Evolutionary conservation across 176 grass and related monocot genomes (phyloP), one percentile per base, ranked within the genome.

Genomic region (Oryza glumipatula): DNA sequence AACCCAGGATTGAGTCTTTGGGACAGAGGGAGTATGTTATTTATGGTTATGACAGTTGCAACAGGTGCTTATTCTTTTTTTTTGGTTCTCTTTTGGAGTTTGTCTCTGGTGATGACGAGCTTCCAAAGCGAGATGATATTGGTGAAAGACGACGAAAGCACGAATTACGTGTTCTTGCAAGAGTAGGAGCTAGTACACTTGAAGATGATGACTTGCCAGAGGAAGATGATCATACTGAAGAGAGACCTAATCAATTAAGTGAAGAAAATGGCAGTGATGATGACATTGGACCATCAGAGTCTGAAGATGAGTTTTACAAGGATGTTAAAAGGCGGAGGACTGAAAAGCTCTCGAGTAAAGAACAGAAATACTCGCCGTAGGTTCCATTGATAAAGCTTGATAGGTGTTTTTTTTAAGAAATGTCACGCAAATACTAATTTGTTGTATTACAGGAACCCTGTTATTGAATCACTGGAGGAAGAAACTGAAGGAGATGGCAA

Each of bases 41-140:
- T 26, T 2, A 1, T 47, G 19, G 30, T 67, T 39, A 41, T 47
- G 21, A 30, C 19, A 4, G 28, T 76, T 65, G n/a, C 60, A 24
- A 11, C 65, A 70, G 48, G 17, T 41, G 35, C 64, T 83, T 44
- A 74, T 32, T 9, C 10, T 15, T 65, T 67, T 33, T 76, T 67
- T 33, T 67, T 22, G 70, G 46, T 68, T 81, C 21, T 56, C 11
- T 86, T 43, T 82, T 86, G 33, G 51, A 98, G 96, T 80, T 94
- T 69, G 45, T 86, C 61, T 95, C 96, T 44, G 96, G 96, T 64
- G 96, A 98, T 79, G 96, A 98, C 74, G 96, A 98, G 77, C 77
- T 98, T 85, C 96, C 96, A 66, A 95, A 98, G 70, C 76, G 91
- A 92, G 96, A 98, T 75, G 92, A 90, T 67, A 92, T 98, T 79